Base-by-base conservation (phyloP, 805 yeast species). In the Yamadazyma insecticola region DNA sequence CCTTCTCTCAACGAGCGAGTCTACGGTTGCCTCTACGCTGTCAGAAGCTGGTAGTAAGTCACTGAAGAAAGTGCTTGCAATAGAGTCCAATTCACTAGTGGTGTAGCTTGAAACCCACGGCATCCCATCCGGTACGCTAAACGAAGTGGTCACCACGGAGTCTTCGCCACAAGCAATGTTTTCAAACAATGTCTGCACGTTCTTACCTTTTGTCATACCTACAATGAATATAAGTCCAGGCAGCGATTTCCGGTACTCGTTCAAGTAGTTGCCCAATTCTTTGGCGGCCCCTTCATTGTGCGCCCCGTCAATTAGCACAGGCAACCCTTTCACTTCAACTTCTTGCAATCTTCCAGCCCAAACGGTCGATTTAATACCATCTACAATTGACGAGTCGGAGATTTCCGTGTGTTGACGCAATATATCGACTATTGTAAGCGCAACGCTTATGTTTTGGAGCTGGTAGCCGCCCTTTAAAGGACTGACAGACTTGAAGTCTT, bases 321-420 rank as follows among this genome's bases (percentile, higher is more conserved):
- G 1, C 35, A 35, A 30, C 1, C 32, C 34, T 5, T 44, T 45
- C 2, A 57, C 30, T 2, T 47, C 35, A 10, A 40, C 33, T n/a
- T 20, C 16, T 47, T 92, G 96, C 31, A 92, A 58, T 38, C 98
- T 62, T 1, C 97, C 97, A 0, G 95, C 95, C 97, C 97, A 89
- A 6, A 44, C 40, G 0, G 88, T 79, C 0, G 43, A 31, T 2
- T 45, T 30, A 0, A 89, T 55, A 0, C 96, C 95, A 6, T 47
- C 40, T 4, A 50, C 41, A 0, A 84, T 60, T 1, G 55, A 41
- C 0, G 51, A 51, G 2, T 39, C 35, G 0, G 70, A 45, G 6
- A 78, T 44, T 13, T 41, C 36, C 39, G 37, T 12, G 39, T 26
- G 2, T 1, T 21, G n/a, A 9, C 32, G 35, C 16, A 63, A 20